Conservation (phyloP, 2,329 filamentous ascomycete genomes). For the Diaporthe destruens region DNA sequence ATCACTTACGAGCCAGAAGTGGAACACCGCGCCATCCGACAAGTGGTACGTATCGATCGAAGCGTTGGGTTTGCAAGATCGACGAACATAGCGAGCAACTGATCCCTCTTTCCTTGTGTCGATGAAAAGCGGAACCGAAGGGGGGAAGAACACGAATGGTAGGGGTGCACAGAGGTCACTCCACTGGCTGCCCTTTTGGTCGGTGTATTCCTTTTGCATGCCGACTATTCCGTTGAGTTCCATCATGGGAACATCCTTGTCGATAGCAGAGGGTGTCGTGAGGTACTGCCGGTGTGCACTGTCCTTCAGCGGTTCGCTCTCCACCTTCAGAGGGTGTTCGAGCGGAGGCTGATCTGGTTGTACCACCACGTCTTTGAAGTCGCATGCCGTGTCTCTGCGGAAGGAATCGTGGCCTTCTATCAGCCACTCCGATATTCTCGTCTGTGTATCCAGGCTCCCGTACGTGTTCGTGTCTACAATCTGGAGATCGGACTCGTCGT, state of each 20-base stretch:
- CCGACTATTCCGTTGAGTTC: constrained; percentile 85
- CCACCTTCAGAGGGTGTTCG: constrained; percentile 62
- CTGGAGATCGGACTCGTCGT: constrained; percentile 71
- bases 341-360: constrained; percentile 54
- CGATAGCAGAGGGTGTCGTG: constrained; percentile 62
- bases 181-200: constrained; percentile 76
- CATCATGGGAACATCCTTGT: constrained; percentile 69
- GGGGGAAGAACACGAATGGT: constrained; percentile 89
- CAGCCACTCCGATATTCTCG: constrained; percentile 82
- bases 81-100: constrained; percentile 85
- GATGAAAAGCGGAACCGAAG: constrained; percentile 89
- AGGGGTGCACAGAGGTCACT: constrained; percentile 72
- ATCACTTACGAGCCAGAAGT: constrained; percentile 93
- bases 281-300: constrained; percentile 79
- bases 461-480: constrained; percentile 81
- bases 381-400: constrained; percentile 74
- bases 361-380: constrained; percentile 79
- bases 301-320: constrained; percentile 63
- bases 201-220: constrained; percentile 79
- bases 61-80: constrained; percentile 94
- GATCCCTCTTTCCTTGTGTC: constrained; percentile 92
- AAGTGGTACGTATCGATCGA: constrained; percentile 84
- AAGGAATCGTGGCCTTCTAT: constrained; percentile 76
- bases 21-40: constrained; percentile 81
- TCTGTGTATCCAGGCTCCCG: constrained; percentile 79